Percentiles rank a stretch among this genome's conserved stretches.
Evolutionary conservation across 306 rosid species (phyloP).

Genomic region (Ziziphus jujuba): DNA sequence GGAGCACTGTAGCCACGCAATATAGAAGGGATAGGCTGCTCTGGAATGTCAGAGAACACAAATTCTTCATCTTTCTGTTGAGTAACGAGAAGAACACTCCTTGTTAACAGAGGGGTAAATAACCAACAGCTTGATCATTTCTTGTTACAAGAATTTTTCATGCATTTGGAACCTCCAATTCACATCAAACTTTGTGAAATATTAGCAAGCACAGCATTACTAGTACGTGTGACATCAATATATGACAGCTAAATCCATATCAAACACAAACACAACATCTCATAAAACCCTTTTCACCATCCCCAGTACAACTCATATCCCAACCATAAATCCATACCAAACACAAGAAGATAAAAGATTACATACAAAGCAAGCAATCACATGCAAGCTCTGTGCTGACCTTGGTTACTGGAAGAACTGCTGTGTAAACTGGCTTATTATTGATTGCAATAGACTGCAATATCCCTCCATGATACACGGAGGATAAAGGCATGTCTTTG

Average conservation of each 20-base stretch:
- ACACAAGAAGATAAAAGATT: not conserved
- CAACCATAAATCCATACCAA: not conserved
- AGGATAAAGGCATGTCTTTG: conserved; percentile 67
- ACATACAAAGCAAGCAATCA: conserved; percentile 5
- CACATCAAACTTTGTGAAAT: too few species aligned
- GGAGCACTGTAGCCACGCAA: conserved; percentile 95
- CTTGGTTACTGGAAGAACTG: conserved; percentile 90
- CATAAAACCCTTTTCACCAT: not conserved
- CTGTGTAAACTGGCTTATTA: conserved; percentile 59
- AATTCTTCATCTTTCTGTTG: conserved; percentile 90
- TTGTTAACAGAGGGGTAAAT: too few species aligned
- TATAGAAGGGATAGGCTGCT: conserved; percentile 89
- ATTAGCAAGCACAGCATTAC: too few species aligned
- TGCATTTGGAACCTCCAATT: too few species aligned
- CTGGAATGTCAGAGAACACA: conserved; percentile 67
- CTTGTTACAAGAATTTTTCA: not conserved
- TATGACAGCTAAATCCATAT: not conserved
- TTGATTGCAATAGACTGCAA: conserved; percentile 56
- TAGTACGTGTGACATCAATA: too few species aligned
- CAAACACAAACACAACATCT: too few species aligned
- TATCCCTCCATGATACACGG: conserved; percentile 64
- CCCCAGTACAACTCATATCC: not conserved
- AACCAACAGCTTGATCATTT: not conserved
- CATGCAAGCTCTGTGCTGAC: conserved; percentile 35
- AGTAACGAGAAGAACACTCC: conserved; percentile 13